Evolutionary conservation across 139 green algal genomes (phyloP), one percentile per base, ranked within the genome.

Genomic region (Chlorella sp.): DNA sequence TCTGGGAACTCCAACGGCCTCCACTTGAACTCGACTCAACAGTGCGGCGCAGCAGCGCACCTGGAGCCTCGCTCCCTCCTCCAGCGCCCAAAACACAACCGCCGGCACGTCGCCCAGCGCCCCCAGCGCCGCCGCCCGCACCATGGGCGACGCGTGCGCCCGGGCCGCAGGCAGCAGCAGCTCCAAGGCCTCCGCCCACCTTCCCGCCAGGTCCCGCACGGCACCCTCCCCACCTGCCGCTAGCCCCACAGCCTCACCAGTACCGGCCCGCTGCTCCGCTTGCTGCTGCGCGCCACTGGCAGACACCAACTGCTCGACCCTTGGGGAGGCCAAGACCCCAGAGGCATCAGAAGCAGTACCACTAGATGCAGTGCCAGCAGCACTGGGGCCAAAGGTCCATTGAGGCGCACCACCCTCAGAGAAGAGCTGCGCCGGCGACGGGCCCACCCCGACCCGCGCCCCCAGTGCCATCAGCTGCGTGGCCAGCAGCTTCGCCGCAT

Each of bases 401-500:
- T 55, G 42, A 26, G 10, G 10, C 42, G 42, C 42, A n/a, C 17
- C 42, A 17, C 55, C 24, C 22, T 64, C 55, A 4, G 14, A 10
- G 55, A 30, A 31, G 20, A 20, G 20, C 22, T 27, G 22, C 4
- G 55, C 27, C 22, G 24, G 55, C 20, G 55, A 30, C 20, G 55
- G 55, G 4, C 20, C 55, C 55, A 64, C 3, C 32, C 64, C 64
- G 32, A 34, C 2, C 29, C 24, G 30, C 2, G 29, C 30, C 3
- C n/a, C 50, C 29, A 36, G 22, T 2, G 76, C 66, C 59, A 67
- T 70, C 51, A 83, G 69, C 51, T 74, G 80, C 32, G 71, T 70
- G 0, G 64, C 73, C 2, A 81, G 20, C 5, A 82, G 60, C 67
- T 79, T 78, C 0, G 87, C 76, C 1, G 80, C 81, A 27, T 87